Evolutionary conservation across 2,329 filamentous ascomycete genomes (phyloP), one percentile per base, ranked within the genome.

Genomic region (Cercospora janseana): DNA sequence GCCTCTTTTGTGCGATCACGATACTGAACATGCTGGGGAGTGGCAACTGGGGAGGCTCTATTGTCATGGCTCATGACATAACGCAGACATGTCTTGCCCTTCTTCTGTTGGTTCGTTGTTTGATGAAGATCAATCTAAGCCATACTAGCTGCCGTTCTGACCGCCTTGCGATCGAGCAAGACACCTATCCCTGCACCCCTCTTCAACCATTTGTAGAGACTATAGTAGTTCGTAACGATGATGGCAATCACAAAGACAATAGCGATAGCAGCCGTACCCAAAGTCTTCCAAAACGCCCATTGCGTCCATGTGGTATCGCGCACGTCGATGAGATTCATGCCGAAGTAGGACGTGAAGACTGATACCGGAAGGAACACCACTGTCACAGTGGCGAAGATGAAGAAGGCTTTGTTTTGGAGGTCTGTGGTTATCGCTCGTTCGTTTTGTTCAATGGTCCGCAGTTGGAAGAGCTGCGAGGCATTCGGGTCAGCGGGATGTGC

Each of bases 321-420:
- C 10, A 44, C 26, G 29, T 44, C 42, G 18, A 23, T 15, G 23
- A 32, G 27, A 16, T 46, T 46, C 42, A 34, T 46, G 3, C 42
- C 6, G 18, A 34, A 46, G 28, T 46, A 46, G 20, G 42, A 46
- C 16, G 42, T 46, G 26, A 46, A 34, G 15, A 46, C 16, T 7
- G 42, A 46, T 6, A 46, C 4, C 9, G 42, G 28, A 9, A 46
- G 26, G 42, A 46, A 46, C n/a, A 46, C 28, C 10, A 34, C 29
- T 4, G 42, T 18, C 4, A 46, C 29, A 6, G 27, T 15, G 5
- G 42, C 29, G 15, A 34, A 46, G 16, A 46, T 21, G 28, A 21
- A 28, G 7, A 46, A 10, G 21, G 42, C 42, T 34, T 27, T 10
- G 29, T 32, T 46, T 12, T 46, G 26, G 10, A 32, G 13, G 12